Percentiles rank a stretch among this genome's conserved stretches.
phyloP scores from a whole-genome alignment of 441 rosid genomes.

The Isatis lusitanica region DNA sequence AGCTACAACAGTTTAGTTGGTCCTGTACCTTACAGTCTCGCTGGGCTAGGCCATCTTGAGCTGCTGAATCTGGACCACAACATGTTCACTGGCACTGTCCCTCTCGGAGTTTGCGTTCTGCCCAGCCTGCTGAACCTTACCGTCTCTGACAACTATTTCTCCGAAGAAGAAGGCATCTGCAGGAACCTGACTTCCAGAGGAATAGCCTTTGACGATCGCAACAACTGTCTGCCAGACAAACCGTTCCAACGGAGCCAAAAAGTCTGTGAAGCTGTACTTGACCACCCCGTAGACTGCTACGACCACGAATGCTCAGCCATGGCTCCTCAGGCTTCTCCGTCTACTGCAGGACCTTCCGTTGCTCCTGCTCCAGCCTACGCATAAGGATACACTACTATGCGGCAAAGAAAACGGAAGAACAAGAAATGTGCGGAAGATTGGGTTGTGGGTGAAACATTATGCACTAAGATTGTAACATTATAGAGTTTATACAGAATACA shows the following conservation, averaged over 20 bases:
- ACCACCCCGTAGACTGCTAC: constrained; percentile 68
- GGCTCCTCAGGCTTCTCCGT: constrained; percentile 47
- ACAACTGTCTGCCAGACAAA: constrained; percentile 72
- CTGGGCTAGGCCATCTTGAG: constrained; percentile 68
- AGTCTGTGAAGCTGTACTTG: constrained; percentile 53
- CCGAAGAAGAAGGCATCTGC: constrained; percentile 63
- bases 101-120: constrained; percentile 58
- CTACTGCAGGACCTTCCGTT: constrained; percentile 38
- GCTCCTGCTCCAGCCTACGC: constrained; percentile 55
- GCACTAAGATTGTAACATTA: constrained; percentile 28
- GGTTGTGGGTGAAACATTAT: constrained; percentile 24
- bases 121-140: constrained; percentile 69
- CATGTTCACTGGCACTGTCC: constrained; percentile 62
- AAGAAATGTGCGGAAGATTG: constrained; percentile 16
- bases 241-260: constrained; percentile 56
- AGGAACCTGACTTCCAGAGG: constrained; percentile 59
- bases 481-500: constrained; percentile 32
- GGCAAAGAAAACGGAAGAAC: constrained; percentile 6
- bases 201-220: constrained; percentile 54
- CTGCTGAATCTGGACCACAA: constrained; percentile 68
- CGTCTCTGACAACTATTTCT: constrained; percentile 68
- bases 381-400: constrained; percentile 21
- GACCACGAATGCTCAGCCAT: constrained; percentile 43
- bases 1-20: constrained; percentile 74
- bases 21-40: constrained; percentile 68